These are phyloP conservation scores for Penicillium brevicompactum DNA, from an alignment of 2,329 filamentous ascomycete species.

Conservation along the genomic window DNA sequence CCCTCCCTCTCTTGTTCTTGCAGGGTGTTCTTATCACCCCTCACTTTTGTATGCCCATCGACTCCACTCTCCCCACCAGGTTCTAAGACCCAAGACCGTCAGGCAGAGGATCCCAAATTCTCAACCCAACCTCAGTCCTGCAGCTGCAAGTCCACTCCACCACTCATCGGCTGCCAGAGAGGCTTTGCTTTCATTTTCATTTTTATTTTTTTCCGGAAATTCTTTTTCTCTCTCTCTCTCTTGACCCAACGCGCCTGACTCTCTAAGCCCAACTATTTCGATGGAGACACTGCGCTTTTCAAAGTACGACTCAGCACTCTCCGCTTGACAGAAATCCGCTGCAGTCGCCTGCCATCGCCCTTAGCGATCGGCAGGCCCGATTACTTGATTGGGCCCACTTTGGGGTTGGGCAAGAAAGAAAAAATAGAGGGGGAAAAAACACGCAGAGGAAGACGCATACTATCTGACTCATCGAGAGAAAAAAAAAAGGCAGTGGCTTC, in stretches of 20 bases:
- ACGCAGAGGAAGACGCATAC: slow-evolving; percentile 1
- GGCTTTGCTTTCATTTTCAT: slow-evolving; percentile 6
- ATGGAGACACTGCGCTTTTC: slow-evolving; percentile 38
- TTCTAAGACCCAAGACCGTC: slow-evolving; percentile 26
- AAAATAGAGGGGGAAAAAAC: slow-evolving; percentile 15
- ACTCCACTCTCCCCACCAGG: slow-evolving; percentile 21
- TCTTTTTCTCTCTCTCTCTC: too few species aligned
- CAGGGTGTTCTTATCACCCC: slow-evolving; percentile 10
- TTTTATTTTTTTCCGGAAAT: slow-evolving; percentile 7
- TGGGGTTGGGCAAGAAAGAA: slow-evolving; percentile 19
- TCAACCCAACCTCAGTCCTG: slow-evolving; percentile 23
- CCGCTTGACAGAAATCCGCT: slow-evolving; percentile 33
- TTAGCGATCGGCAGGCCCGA: slow-evolving; percentile 33
- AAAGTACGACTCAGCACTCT: slow-evolving; percentile 29
- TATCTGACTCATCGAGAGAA: slow-evolving; percentile 17
- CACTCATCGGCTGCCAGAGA: slow-evolving; percentile 19
- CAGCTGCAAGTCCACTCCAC: slow-evolving; percentile 25
- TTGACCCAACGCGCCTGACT: slow-evolving; percentile 18
- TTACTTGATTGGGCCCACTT: slow-evolving; percentile 20
- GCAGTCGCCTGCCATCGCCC: slow-evolving; percentile 31
- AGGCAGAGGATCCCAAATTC: slow-evolving; percentile 21
- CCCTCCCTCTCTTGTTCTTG: background rate
- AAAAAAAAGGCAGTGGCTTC: slow-evolving; percentile 17
- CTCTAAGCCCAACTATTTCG: slow-evolving; percentile 29
- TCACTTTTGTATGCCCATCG: slow-evolving; percentile 18